phyloP scores from a whole-genome alignment of 306 rosid genomes.

The Cucumis hystrix region DNA sequence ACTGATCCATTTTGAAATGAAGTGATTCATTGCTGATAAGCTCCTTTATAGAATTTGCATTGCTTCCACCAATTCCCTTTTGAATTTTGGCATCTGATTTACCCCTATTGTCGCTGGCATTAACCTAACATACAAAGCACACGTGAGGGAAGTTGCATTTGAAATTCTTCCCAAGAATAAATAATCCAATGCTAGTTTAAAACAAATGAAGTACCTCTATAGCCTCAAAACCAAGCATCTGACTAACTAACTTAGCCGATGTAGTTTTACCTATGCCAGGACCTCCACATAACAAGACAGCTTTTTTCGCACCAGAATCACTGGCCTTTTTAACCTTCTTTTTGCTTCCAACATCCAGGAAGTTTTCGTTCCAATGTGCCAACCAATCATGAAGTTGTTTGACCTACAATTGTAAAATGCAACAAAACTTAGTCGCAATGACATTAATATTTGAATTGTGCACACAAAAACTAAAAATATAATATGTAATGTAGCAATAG shows the following conservation, averaged over 20 bases:
- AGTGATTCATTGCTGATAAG: conserved; percentile 56
- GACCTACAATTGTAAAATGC: conserved; percentile 33
- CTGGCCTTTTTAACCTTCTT: conserved; percentile 50
- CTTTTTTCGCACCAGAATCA: conserved; percentile 56
- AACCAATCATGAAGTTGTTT: conserved; percentile 85
- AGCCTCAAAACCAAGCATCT: conserved; percentile 76
- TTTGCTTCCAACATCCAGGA: conserved; percentile 48
- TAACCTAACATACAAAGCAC: conserved; percentile 44
- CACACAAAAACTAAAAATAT: not conserved
- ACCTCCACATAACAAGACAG: conserved; percentile 79
- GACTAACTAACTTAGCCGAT: conserved; percentile 82
- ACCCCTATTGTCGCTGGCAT: conserved; percentile 96
- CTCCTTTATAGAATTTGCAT: conserved; percentile 75
- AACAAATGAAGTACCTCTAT: conserved; percentile 53
- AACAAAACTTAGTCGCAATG: not conserved
- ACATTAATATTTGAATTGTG: not conserved
- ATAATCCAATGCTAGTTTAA: not conserved
- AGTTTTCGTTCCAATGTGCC: conserved; percentile 70
- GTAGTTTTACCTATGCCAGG: conserved; percentile 99
- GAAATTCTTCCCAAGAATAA: not conserved
- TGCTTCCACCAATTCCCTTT: conserved; percentile 89
- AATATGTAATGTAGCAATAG: not conserved
- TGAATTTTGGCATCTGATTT: conserved; percentile 85
- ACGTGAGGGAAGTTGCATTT: not conserved
- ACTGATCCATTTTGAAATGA: conserved; percentile 43